Base-by-base conservation (phyloP, 805 yeast genomes). In the Candida boidinii region DNA sequence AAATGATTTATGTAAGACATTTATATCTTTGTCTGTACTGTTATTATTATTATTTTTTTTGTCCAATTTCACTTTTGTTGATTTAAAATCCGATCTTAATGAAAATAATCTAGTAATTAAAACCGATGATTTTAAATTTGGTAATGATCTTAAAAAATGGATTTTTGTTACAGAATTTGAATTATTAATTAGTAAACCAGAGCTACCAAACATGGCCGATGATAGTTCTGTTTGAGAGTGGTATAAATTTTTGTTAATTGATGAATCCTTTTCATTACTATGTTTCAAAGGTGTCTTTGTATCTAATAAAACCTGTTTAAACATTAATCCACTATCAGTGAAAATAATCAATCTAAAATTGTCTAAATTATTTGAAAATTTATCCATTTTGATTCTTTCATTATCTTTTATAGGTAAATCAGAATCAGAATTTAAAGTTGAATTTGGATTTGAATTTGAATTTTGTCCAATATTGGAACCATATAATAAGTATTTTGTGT, bases 121-220 rank as follows among this genome's bases (percentile, higher is more conserved):
- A 6, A 72, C 54, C 4, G 72, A 60, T 14, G 15, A 5, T 4
- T 6, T 19, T 7, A 5, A 10, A 11, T 21, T 29, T 17, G 61
- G 54, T 14, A 69, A 42, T 1, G 62, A 48, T 2, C 76, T 76
- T 13, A 73, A 48, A 28, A 56, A 41, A 46, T 73, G 77, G 2
- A 72, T 44, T 39, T 73, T 73, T 4, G 73, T 66, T 10, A 64
- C 49, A 16, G 14, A n/a, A 14, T 57, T 55, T 13, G 58, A 49
- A 35, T 72, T 76, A 36, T 60, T 68, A 7, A 68, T 53, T 7
- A 74, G 71, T 21, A 73, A 53, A 1, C 79, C 78, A 34, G 48
- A 47, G 32, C 70, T 66, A 10, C 79, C 79, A 49, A 72, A 73
- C 70, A 73, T 69, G 41, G 62, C 68, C 35, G 67, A 68, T 18